phyloP scores from a whole-genome alignment of 768 basidiomycete genomes.

The Pleurotus platypus region DNA sequence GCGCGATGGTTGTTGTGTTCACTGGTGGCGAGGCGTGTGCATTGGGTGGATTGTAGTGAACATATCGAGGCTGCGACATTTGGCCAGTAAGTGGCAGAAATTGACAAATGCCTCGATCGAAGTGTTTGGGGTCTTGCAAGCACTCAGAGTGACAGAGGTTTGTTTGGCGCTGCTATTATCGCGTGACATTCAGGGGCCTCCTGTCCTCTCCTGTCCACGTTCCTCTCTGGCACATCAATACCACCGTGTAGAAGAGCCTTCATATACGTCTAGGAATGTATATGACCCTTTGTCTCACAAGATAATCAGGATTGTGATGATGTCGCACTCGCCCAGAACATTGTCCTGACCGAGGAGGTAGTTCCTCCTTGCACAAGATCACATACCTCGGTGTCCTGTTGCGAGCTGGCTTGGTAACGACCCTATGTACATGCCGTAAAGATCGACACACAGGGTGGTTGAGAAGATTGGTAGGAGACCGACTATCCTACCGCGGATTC shows the following conservation, averaged over 20 bases:
- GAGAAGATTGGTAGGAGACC: neutral
- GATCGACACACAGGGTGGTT: neutral
- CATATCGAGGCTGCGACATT: constrained; percentile 44
- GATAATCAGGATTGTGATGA: too few species aligned
- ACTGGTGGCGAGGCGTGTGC: constrained; percentile 16
- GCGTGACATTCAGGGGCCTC: neutral
- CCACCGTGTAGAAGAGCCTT: too few species aligned
- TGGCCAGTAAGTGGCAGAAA: constrained; percentile 20
- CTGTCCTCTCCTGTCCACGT: neutral
- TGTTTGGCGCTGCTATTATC: constrained; percentile 16
- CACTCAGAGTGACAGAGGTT: constrained; percentile 13
- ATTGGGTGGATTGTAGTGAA: constrained; percentile 30
- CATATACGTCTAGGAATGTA: too few species aligned
- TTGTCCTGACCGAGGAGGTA: neutral
- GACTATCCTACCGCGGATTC: constrained; percentile 1
- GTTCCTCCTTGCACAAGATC: neutral
- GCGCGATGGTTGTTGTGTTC: constrained; percentile 18
- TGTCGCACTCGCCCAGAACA: neutral
- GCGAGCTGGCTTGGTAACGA: neutral
- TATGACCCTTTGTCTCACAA: too few species aligned
- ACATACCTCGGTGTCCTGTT: neutral
- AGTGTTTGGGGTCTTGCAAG: constrained; percentile 36
- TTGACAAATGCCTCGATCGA: constrained; percentile 24
- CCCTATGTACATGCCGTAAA: neutral
- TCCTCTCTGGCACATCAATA: too few species aligned